phyloP scores from a whole-genome alignment of 2,329 filamentous ascomycete species.

The Monilinia polystroma region DNA sequence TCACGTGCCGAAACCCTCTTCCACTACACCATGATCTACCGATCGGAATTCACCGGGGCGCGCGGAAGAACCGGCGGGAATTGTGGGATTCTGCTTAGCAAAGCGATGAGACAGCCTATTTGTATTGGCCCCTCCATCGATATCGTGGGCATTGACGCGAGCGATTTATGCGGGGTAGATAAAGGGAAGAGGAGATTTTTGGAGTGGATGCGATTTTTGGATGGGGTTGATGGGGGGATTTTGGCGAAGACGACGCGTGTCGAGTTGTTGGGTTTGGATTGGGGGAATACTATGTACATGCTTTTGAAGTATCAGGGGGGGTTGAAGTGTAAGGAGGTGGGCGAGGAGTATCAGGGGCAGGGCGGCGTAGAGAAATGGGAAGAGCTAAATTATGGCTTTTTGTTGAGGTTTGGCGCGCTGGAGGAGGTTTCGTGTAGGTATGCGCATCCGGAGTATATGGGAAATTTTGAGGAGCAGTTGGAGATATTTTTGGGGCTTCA shows the following conservation, averaged over 20 bases:
- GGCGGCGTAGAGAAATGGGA: slow-evolving; percentile 14
- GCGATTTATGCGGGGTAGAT: slow-evolving; percentile 3
- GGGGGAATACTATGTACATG: slow-evolving; percentile 18
- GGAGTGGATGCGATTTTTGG: slow-evolving; percentile 9
- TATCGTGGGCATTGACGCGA: neutral
- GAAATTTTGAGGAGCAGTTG: slow-evolving; percentile 20
- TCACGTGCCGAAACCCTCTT: slow-evolving; percentile 20
- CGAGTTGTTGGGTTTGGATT: slow-evolving; percentile 11
- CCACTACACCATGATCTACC: slow-evolving; percentile 15
- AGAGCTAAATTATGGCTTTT: slow-evolving; percentile 11
- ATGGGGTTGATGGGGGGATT: neutral
- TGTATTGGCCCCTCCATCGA: slow-evolving; percentile 7
- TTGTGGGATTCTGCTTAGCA: neutral
- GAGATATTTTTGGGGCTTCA: slow-evolving; percentile 10
- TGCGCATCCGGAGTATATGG: slow-evolving; percentile 16
- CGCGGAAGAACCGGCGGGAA: neutral
- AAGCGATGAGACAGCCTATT: slow-evolving; percentile 14
- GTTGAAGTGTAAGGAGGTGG: slow-evolving; percentile 5
- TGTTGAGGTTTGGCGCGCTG: neutral
- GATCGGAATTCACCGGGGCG: neutral
- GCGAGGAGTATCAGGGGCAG: slow-evolving; percentile 14
- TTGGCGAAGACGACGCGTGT: neutral
- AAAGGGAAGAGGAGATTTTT: neutral
- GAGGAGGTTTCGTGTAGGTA: slow-evolving; percentile 6
- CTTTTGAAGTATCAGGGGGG: slow-evolving; percentile 14